These are phyloP conservation scores for Ceratocystis destructans DNA, from an alignment of 2,329 filamentous ascomycete genomes.

Conservation along the genomic window DNA sequence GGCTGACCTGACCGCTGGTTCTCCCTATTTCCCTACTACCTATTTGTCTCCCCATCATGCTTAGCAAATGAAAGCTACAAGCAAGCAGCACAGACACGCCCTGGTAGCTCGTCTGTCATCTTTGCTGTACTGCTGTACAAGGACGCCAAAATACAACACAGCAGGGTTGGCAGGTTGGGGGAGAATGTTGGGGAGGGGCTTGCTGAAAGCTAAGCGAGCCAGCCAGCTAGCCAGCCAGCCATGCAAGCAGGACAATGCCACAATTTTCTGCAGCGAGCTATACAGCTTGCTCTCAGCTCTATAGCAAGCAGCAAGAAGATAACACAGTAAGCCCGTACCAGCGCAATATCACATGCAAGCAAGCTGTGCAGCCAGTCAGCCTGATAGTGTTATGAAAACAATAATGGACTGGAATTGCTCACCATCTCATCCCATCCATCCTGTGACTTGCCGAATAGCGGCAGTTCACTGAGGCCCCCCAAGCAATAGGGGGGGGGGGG, in stretches of 20 bases:
- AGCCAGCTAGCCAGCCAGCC: neutral
- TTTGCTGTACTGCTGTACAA: neutral
- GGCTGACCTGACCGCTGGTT: no score
- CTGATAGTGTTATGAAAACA: neutral
- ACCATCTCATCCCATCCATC: no score
- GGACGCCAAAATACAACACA: neutral
- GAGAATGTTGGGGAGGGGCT: neutral
- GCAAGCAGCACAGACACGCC: neutral
- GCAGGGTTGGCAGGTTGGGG: neutral
- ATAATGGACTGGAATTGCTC: neutral
- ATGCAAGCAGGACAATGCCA: neutral
- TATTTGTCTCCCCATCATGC: no score
- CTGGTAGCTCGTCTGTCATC: neutral
- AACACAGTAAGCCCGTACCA: neutral
- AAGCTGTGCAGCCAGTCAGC: neutral
- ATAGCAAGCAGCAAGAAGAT: neutral
- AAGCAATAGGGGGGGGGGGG: neutral
- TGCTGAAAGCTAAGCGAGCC: neutral
- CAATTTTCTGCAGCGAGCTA: neutral
- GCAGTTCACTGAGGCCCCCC: neutral
- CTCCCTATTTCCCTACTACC: no score
- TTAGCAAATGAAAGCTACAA: neutral
- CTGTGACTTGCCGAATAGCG: neutral
- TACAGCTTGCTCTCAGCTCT: neutral
- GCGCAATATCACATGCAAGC: slow-evolving; percentile 3